Conservation (phyloP, 805 yeast species). For the Yarrowia divulgata region DNA sequence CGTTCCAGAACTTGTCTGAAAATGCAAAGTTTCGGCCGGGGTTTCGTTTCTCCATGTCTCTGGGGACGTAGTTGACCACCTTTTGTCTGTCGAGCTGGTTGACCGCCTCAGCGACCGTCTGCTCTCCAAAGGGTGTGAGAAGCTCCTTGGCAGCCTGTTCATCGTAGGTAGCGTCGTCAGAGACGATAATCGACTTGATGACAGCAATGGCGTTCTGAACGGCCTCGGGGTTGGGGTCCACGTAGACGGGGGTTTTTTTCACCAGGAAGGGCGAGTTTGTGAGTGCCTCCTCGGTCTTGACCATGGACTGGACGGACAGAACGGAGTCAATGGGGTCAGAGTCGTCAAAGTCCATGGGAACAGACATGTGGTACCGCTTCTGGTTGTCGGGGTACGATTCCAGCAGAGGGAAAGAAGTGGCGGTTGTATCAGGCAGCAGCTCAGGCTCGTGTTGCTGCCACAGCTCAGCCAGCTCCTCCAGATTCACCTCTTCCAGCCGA, state of each 20-base stretch:
- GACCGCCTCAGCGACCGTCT: constrained; percentile 59
- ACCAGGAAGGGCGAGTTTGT: constrained; percentile 69
- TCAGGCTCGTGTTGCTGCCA: constrained; percentile 68
- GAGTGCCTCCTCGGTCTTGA: constrained; percentile 51
- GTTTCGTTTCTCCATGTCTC: constrained; percentile 48
- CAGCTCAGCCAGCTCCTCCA: constrained; percentile 60
- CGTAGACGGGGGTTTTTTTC: constrained; percentile 49
- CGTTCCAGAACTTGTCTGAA: constrained; percentile 59
- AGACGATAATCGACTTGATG: constrained; percentile 62
- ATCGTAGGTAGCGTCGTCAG: constrained; percentile 58
- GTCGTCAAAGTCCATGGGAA: constrained; percentile 23
- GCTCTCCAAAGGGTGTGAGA: constrained; percentile 57
- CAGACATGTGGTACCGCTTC: constrained; percentile 50
- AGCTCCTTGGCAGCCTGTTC: constrained; percentile 57
- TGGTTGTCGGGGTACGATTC: constrained; percentile 55
- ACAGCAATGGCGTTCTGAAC: constrained; percentile 42
- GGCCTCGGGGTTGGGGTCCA: constrained; percentile 5
- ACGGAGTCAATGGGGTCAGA: constrained; percentile 14
- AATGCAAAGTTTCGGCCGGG: constrained; percentile 63
- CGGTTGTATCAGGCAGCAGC: constrained; percentile 44
- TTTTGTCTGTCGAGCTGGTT: constrained; percentile 57
- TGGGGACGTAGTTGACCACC: constrained; percentile 52
- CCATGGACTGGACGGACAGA: constrained; percentile 14
- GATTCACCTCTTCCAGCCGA: constrained; percentile 56
- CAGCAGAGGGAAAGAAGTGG: constrained; percentile 41